phyloP scores from a whole-genome alignment of 164 flowering plant genomes.

The Kingdonia uniflora region DNA sequence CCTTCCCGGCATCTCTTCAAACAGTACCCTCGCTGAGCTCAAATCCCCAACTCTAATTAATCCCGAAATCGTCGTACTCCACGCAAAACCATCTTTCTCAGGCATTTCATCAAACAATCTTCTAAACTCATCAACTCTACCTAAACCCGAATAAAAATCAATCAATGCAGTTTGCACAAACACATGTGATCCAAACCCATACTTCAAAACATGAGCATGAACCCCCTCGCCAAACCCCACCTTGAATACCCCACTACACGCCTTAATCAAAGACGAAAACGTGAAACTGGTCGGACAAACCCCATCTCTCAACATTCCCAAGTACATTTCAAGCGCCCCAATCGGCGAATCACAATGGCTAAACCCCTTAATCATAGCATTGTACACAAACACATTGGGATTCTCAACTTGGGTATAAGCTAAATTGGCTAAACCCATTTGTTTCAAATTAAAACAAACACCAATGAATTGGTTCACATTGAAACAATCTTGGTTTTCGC shows the following conservation, averaged over 20 bases:
- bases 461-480: constrained; percentile 49
- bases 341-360: constrained; percentile 28
- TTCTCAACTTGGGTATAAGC: no score
- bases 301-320: constrained; percentile 17
- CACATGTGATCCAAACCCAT: constrained; percentile 44
- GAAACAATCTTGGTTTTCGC: constrained; percentile 42
- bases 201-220: no score
- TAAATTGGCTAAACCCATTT: constrained; percentile 34
- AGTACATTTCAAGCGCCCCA: constrained; percentile 30
- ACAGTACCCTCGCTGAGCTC: no score
- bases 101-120: no score
- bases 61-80: no score
- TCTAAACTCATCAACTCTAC: constrained; percentile 25
- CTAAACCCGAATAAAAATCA: constrained; percentile 42
- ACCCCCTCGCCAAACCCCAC: constrained; percentile 34
- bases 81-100: no score
- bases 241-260: constrained; percentile 24
- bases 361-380: constrained; percentile 53
- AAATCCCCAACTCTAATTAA: no score
- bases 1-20: no score
- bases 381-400: constrained; percentile 63
- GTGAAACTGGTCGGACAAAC: constrained; percentile 54
- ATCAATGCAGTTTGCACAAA: constrained; percentile 58
- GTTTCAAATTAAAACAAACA: constrained; percentile 27
- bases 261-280: constrained; percentile 56